Evolutionary conservation across 257 asterid species (phyloP), one percentile per base, ranked within the genome.

Genomic region (Haberlea rhodopensis): DNA sequence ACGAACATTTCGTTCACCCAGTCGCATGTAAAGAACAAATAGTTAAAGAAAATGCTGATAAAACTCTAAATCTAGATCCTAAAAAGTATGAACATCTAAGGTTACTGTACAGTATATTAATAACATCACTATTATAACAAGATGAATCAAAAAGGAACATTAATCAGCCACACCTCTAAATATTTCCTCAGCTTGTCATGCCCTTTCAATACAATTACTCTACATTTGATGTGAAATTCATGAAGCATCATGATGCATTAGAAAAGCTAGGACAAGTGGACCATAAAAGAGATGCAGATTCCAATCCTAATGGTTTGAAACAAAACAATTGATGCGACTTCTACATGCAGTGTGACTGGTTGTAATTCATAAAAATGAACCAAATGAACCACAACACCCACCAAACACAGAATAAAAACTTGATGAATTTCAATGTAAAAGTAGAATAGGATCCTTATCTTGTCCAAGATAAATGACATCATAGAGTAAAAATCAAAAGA

Each of bases 171-270:
- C 75, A 92, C 99, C 99, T 92, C 99, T 63, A 92, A 69, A 68
- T 78, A 85, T 75, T 85, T 80, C 73, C 94, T 82, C 75, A 89
- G 66, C 69, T 87, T 87, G 55, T 92, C 96, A 34, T 90, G 84
- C 69, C 96, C 97, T 81, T 84, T 92, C 83, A 92, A 76, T 66
- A 89, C 97, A 2, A 87, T 74, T 53, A 83, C 94, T 91, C 99
- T 92, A 91, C 74, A 79, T 71, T 56, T 58, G 59, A 69, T 72
- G 10, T 18, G 62, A 73, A 67, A 64, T n/a, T n/a, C n/a, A n/a
- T n/a, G n/a, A n/a, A n/a, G n/a, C n/a, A n/a, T n/a, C n/a, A n/a
- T n/a, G n/a, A n/a, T 60, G 64, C 67, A 65, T 73, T 76, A 82
- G 46, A 43, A 64, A 60, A 27, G 45, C 49, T 26, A 57, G 54